Percentiles rank a stretch among this genome's conserved stretches.
phyloP scores from a whole-genome alignment of 208 protist species.

The Tritrichomonas musculus region DNA sequence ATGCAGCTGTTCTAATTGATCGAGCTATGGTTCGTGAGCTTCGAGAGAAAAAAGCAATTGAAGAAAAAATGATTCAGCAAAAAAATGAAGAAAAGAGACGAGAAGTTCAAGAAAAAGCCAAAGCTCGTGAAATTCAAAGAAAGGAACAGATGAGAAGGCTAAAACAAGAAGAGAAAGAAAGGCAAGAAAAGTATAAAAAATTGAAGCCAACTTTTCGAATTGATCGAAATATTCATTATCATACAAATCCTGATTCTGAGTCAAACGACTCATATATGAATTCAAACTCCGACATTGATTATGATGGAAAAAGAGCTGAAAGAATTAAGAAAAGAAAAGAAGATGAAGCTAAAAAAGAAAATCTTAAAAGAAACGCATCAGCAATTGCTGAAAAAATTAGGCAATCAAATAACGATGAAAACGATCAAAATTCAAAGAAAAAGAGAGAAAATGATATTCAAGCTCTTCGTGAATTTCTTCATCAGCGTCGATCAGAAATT shows the following conservation, averaged over 20 bases:
- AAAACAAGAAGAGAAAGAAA: neutral
- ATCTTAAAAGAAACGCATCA: neutral
- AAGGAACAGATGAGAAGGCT: neutral
- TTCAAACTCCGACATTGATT: too few relatives aligned
- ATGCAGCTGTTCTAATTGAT: neutral
- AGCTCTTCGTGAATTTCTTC: too few relatives aligned
- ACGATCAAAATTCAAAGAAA: too few relatives aligned
- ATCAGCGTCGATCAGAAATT: too few relatives aligned
- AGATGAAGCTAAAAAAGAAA: constrained; percentile 11
- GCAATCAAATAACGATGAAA: too few relatives aligned
- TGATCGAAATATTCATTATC: too few relatives aligned
- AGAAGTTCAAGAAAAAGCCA: neutral
- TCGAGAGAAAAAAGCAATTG: neutral
- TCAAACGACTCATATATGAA: too few relatives aligned
- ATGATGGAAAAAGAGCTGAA: too few relatives aligned
- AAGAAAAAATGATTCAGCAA: neutral
- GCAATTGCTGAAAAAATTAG: neutral
- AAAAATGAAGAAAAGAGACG: neutral
- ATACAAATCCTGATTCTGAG: too few relatives aligned
- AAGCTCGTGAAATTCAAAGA: neutral
- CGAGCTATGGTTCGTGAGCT: neutral
- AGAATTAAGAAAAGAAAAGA: neutral
- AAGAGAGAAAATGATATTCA: too few relatives aligned
- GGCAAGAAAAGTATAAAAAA: neutral
- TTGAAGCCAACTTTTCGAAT: neutral